Evolutionary conservation across 2,329 filamentous ascomycete genomes (phyloP).

Genomic region (Pseudogymnoascus sp.): DNA sequence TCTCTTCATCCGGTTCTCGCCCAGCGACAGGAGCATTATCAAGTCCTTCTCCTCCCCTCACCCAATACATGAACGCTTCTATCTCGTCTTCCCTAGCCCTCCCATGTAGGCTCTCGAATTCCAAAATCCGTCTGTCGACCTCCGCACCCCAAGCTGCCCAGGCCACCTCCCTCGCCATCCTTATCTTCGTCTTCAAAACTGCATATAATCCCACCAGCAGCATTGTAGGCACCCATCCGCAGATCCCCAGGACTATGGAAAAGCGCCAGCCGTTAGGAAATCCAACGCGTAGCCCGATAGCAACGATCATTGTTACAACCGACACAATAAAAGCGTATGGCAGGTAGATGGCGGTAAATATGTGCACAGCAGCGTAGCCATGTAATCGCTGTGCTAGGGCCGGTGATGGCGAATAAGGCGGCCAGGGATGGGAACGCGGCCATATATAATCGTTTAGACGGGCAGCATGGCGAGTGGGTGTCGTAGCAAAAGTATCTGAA

Average conservation of each 20-base stretch:
- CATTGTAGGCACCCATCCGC: not conserved
- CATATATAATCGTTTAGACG: not conserved
- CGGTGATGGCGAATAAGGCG: not conserved
- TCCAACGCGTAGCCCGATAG: not conserved
- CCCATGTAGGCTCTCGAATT: not conserved
- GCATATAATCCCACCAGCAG: not conserved
- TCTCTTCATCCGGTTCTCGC: not conserved
- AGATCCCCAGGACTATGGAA: not conserved
- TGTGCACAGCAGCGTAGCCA: not conserved
- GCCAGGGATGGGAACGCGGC: not conserved
- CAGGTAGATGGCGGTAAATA: not conserved
- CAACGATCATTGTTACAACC: not conserved
- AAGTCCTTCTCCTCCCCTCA: not conserved
- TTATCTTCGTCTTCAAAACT: not conserved
- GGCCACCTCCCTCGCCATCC: not conserved
- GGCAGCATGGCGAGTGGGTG: not conserved
- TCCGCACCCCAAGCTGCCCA: not conserved
- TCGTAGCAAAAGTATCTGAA: not conserved
- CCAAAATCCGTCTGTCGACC: not conserved
- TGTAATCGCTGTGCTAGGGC: not conserved
- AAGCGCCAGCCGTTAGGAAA: not conserved
- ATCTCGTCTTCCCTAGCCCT: not conserved
- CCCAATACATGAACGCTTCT: not conserved
- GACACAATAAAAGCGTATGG: constrained; percentile 1
- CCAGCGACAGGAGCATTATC: not conserved